Percentiles rank a stretch among this genome's conserved stretches.
These are phyloP conservation scores for Termitomyces sp. DNA, from an alignment of 768 basidiomycete genomes.

Conservation along the genomic window DNA sequence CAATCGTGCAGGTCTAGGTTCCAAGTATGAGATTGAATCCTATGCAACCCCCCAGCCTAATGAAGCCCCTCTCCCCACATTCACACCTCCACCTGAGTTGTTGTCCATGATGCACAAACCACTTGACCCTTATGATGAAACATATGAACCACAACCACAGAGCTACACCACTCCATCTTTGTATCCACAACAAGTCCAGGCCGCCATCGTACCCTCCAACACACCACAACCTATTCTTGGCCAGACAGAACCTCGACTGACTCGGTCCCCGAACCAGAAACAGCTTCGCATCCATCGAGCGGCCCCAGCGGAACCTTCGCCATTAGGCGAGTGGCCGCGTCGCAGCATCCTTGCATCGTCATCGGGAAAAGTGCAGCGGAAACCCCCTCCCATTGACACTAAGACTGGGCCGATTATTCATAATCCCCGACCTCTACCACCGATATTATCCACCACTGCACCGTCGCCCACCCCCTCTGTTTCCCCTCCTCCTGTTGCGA, in stretches of 20 bases:
- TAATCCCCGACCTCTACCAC: neutral
- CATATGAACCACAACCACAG: conserved; percentile 10
- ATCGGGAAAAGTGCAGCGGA: conserved; percentile 25
- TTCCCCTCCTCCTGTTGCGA: neutral
- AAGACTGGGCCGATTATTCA: neutral
- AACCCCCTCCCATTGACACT: conserved; percentile 7
- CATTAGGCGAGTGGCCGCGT: conserved; percentile 52
- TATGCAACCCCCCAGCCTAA: conserved; percentile 27
- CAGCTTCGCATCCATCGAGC: conserved; percentile 13
- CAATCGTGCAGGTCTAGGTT: conserved; percentile 34
- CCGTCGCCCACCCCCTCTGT: neutral
- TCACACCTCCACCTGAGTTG: conserved; percentile 13
- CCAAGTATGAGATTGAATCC: conserved; percentile 46
- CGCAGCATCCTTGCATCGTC: conserved; percentile 33
- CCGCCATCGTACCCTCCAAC: conserved; percentile 8
- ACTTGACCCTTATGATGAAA: conserved; percentile 1
- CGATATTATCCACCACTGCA: neutral
- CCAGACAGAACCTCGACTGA: neutral
- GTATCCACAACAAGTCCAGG: conserved; percentile 26
- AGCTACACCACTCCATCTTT: conserved; percentile 19
- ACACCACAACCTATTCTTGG: neutral
- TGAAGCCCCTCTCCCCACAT: conserved; percentile 15
- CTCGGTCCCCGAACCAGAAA: conserved; percentile 13
- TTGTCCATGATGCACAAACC: conserved; percentile 8
- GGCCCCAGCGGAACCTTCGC: conserved; percentile 34